These are phyloP conservation scores for Corylus heterophylla DNA, from an alignment of 306 rosid species.

Conservation along the genomic window DNA sequence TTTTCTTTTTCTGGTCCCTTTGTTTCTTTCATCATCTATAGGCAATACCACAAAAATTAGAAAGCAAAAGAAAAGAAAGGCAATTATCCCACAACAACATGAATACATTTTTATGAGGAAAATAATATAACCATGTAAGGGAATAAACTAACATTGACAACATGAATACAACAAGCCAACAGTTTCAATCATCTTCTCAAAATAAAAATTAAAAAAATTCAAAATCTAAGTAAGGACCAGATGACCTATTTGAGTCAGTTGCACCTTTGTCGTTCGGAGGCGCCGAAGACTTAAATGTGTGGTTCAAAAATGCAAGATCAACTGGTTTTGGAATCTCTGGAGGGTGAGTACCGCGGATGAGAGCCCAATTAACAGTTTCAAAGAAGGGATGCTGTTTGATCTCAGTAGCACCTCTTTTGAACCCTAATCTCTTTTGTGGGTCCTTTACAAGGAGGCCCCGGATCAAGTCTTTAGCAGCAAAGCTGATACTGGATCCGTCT, in stretches of 20 bases:
- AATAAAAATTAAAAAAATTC: constrained; percentile 47
- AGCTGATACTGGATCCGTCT: constrained; percentile 42
- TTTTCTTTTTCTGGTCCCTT: not conserved
- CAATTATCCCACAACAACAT: not conserved
- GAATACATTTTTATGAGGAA: not conserved
- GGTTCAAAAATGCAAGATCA: constrained; percentile 37
- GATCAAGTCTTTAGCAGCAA: constrained; percentile 57
- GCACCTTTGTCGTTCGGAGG: constrained; percentile 36
- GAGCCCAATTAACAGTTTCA: constrained; percentile 60
- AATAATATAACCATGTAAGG: constrained; percentile 1
- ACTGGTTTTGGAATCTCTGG: constrained; percentile 60
- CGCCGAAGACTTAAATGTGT: constrained; percentile 27
- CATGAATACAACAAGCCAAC: constrained; percentile 29
- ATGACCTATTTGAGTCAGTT: constrained; percentile 44
- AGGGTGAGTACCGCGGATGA: constrained; percentile 50
- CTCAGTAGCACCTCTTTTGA: constrained; percentile 56
- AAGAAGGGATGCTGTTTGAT: constrained; percentile 64
- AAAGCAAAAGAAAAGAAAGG: not conserved
- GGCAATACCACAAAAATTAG: not conserved
- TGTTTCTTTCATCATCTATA: constrained; percentile 5
- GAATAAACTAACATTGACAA: constrained; percentile 29
- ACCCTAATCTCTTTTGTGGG: constrained; percentile 58
- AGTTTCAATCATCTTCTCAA: constrained; percentile 8
- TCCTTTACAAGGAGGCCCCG: constrained; percentile 53
- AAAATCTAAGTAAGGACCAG: constrained; percentile 60